phyloP scores from a whole-genome alignment of 202 grass and related monocot species.

The Eragrostis tef region DNA sequence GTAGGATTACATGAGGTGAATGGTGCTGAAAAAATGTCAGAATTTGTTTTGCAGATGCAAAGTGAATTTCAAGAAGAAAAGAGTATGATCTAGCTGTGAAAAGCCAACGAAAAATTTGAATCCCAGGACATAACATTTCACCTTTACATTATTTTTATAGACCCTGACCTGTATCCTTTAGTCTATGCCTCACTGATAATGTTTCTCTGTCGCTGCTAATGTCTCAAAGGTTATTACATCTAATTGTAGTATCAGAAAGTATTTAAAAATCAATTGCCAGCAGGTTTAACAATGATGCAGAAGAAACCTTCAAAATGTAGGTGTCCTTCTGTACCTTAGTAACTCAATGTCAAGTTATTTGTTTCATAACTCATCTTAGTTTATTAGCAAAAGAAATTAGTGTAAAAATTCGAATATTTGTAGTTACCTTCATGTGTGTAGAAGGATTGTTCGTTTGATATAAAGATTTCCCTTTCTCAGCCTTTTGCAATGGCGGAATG shows the following conservation, averaged over 20 bases:
- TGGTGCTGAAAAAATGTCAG: neutral
- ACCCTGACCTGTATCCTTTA: neutral
- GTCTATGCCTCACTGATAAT: neutral
- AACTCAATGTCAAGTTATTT: conserved; percentile 24
- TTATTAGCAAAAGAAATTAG: conserved; percentile 11
- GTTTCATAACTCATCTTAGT: neutral
- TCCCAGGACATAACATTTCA: neutral
- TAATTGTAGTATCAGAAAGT: conserved; percentile 2
- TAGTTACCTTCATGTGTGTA: conserved; percentile 51
- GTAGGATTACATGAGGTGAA: neutral
- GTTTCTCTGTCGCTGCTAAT: neutral
- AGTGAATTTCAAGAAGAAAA: conserved; percentile 7
- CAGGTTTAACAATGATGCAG: conserved; percentile 1
- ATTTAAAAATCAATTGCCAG: neutral
- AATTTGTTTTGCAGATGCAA: conserved; percentile 3
- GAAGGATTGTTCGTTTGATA: conserved; percentile 37
- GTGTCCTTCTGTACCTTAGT: conserved; percentile 1
- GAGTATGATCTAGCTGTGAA: neutral
- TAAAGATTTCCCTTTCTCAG: conserved; percentile 43
- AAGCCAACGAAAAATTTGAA: neutral
- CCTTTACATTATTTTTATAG: neutral
- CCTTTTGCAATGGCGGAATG: conserved; percentile 59
- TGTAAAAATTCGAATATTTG: conserved; percentile 10
- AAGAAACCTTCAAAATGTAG: neutral
- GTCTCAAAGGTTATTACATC: neutral